phyloP scores from a whole-genome alignment of 805 yeast genomes.

The Candida silvicultrix region DNA sequence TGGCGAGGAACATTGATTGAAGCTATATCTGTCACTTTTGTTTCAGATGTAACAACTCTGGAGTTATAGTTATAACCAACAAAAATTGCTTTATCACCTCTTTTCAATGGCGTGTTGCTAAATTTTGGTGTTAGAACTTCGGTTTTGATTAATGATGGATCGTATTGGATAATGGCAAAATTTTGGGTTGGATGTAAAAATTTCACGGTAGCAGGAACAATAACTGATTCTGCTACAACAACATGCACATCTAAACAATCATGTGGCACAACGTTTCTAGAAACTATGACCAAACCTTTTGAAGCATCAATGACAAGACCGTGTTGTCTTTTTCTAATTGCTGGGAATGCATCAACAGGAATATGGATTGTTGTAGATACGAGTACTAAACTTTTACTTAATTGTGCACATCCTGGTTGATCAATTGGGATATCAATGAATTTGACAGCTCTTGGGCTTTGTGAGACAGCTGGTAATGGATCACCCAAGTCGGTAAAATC shows the following conservation, averaged over 20 bases:
- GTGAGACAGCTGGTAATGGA: constrained; percentile 49
- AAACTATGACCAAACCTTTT: constrained; percentile 72
- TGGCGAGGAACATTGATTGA: constrained; percentile 69
- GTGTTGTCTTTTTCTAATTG: constrained; percentile 53
- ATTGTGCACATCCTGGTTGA: constrained; percentile 41
- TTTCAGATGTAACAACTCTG: constrained; percentile 67
- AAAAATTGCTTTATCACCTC: constrained; percentile 75
- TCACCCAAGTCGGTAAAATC: constrained; percentile 44
- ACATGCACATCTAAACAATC: constrained; percentile 65
- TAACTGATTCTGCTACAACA: constrained; percentile 80
- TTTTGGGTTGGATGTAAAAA: constrained; percentile 86
- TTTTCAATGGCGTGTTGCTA: constrained; percentile 46
- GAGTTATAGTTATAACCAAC: constrained; percentile 72
- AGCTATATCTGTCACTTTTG: constrained; percentile 70
- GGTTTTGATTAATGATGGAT: constrained; percentile 66
- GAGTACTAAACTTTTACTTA: constrained; percentile 65
- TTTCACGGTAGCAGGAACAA: constrained; percentile 72
- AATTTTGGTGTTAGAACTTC: constrained; percentile 66
- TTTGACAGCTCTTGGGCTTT: constrained; percentile 57
- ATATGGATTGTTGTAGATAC: constrained; percentile 61
- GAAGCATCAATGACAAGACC: constrained; percentile 81
- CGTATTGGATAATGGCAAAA: constrained; percentile 78
- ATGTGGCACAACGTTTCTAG: constrained; percentile 77
- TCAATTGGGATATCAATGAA: constrained; percentile 65
- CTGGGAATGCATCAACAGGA: constrained; percentile 70